A percentile compares a stretch with the other conserved stretches of the same genome.
These are phyloP conservation scores for Colletotrichum aenigma DNA, from an alignment of 2,329 filamentous ascomycete genomes.

Conservation along the genomic window DNA sequence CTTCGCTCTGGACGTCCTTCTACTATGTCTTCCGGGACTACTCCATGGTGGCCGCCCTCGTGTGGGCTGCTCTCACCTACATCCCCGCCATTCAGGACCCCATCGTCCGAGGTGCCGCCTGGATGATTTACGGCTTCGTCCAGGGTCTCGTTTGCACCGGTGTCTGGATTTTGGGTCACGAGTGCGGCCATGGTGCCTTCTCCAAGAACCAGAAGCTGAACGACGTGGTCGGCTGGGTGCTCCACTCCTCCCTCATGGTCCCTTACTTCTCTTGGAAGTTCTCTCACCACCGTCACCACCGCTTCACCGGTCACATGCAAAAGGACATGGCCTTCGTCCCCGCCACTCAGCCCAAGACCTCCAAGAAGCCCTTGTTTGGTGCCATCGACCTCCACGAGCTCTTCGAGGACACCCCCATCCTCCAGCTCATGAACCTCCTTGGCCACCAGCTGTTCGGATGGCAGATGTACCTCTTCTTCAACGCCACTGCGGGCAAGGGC, in stretches of 20 bases:
- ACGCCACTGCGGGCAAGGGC: slow-evolving; percentile 53
- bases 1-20: slow-evolving; percentile 54
- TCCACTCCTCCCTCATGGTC: slow-evolving; percentile 70
- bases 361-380: slow-evolving; percentile 35
- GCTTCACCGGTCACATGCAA: slow-evolving; percentile 69
- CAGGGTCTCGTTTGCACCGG: slow-evolving; percentile 72
- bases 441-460: slow-evolving; percentile 69
- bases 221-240: slow-evolving; percentile 64
- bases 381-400: slow-evolving; percentile 54
- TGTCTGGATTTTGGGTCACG: slow-evolving; percentile 74
- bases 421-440: slow-evolving; percentile 58
- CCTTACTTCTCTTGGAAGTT: slow-evolving; percentile 79
- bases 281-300: slow-evolving; percentile 73
- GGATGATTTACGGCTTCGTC: slow-evolving; percentile 64
- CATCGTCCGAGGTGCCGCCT: slow-evolving; percentile 50
- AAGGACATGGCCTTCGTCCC: slow-evolving; percentile 72
- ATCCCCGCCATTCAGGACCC: slow-evolving; percentile 55
- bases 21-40: slow-evolving; percentile 63
- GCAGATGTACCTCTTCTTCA: slow-evolving; percentile 67
- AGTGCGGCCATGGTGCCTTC: slow-evolving; percentile 73
- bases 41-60: slow-evolving; percentile 50
- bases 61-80: slow-evolving; percentile 55
- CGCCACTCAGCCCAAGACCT: slow-evolving; percentile 41
- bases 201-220: slow-evolving; percentile 62
- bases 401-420: slow-evolving; percentile 67